These are phyloP conservation scores for Monosporascus sp. DNA, from an alignment of 2,329 filamentous ascomycete species.

Conservation along the genomic window DNA sequence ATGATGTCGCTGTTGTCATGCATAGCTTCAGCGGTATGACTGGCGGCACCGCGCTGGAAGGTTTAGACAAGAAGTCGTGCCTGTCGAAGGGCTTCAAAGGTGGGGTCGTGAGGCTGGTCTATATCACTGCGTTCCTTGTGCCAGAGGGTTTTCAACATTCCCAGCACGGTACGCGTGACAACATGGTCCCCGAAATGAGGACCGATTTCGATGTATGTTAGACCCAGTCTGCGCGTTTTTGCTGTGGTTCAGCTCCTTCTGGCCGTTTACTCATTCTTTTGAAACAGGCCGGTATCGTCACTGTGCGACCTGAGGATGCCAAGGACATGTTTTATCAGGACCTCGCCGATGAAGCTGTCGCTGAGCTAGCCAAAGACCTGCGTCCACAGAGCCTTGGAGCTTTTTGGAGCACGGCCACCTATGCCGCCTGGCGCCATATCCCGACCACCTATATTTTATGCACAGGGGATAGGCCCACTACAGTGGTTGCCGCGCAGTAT, in stretches of 20 bases:
- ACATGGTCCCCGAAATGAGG: constrained; percentile 15
- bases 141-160: constrained; percentile 18
- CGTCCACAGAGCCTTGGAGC: constrained; percentile 16
- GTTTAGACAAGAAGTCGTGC: constrained; percentile 14
- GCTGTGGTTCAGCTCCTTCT: neutral
- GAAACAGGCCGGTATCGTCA: constrained; percentile 13
- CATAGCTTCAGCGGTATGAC: constrained; percentile 21
- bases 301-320: constrained; percentile 12
- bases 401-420: constrained; percentile 15
- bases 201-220: constrained; percentile 12
- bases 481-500: constrained; percentile 8
- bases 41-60: constrained; percentile 15
- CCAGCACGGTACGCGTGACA: constrained; percentile 10
- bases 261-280: neutral
- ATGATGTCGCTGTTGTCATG: constrained; percentile 15
- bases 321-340: constrained; percentile 22
- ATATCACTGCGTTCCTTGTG: constrained; percentile 18
- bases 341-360: constrained; percentile 11
- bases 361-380: constrained; percentile 12
- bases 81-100: constrained; percentile 7
- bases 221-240: no score
- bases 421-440: constrained; percentile 18
- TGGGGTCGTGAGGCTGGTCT: constrained; percentile 17
- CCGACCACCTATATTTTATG: constrained; percentile 17
- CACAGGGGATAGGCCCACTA: constrained; percentile 7